Evolutionary conservation across 495 filamentous ascomycete genomes (phyloP), one percentile per base, ranked within the genome.

Genomic region (Thozetella sp.): DNA sequence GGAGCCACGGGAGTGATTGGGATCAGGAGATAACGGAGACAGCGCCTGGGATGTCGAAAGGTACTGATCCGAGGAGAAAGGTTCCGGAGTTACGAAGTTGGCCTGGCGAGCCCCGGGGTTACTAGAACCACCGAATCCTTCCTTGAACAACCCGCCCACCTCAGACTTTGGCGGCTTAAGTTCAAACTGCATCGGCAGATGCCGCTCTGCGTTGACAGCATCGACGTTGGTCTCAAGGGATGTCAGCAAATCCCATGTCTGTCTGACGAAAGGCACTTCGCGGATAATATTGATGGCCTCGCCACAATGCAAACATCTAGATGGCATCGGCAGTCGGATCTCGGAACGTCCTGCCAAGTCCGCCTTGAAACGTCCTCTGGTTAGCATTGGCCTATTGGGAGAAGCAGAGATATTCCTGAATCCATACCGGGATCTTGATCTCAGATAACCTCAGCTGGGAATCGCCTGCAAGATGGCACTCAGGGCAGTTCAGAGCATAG

Each of bases 161-260:
- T 76, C 67, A 25, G 58, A 12, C 27, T 65, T 74, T 19, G 71
- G 67, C 2, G 71, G 65, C 15, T 24, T 27, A 11, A 72, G 40
- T 19, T 72, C 71, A 55, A 76, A 76, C 30, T 68, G 61, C 1
- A 57, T 67, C 22, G 66, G 64, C 15, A 72, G 52, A 55, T 76
- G 73, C 2, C 73, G 55, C 55, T 76, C 71, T 25, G 74, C 62
- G 52, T 71, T 70, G 45, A 76, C 66, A 1, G 69, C 67, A 54
- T 74, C 73, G 2, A 66, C 66, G 45, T 71, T 69, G 11, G 64
- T 59, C 6, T 69, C 69, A 19, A 76, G 64, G 1, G 73, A 63
- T 20, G 67, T 67, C 1, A 76, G 56, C 0, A 68, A 59, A 11
- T 76, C 73, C 67, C 67, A 76, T 17, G 60, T 66, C 22, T 67